phyloP scores from a whole-genome alignment of 1,139 yeast species.

The Hyphopichia burtonii region DNA sequence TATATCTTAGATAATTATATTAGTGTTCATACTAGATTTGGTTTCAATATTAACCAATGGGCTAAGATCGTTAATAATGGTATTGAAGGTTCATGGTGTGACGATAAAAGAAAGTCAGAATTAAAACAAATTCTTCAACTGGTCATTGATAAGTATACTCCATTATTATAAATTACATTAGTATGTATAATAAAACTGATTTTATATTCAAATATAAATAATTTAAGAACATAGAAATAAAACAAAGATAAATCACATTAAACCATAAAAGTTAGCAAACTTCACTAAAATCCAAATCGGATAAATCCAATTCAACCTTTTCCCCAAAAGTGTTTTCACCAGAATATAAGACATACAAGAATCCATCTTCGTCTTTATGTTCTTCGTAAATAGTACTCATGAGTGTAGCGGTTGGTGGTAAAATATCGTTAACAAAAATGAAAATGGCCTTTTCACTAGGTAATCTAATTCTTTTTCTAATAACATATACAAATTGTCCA shows the following conservation, averaged over 20 bases:
- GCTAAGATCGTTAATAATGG: slow-evolving; percentile 54
- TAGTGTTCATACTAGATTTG: slow-evolving; percentile 62
- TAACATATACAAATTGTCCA: slow-evolving; percentile 96
- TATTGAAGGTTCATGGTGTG: slow-evolving; percentile 72
- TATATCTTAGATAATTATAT: slow-evolving; percentile 73
- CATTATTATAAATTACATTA: slow-evolving; percentile 5
- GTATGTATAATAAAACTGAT: too few relatives aligned
- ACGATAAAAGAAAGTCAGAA: slow-evolving; percentile 48
- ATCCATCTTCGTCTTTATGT: slow-evolving; percentile 97
- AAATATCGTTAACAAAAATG: slow-evolving; percentile 91
- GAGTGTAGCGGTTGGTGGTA: slow-evolving; percentile 97
- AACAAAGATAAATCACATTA: background rate
- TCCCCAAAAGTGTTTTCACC: slow-evolving; percentile 83
- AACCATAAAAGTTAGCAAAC: background rate
- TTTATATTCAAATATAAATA: background rate
- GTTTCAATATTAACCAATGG: slow-evolving; percentile 60
- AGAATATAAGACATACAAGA: slow-evolving; percentile 86
- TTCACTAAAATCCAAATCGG: slow-evolving; percentile 5
- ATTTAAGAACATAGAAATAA: background rate
- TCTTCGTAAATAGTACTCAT: slow-evolving; percentile 94
- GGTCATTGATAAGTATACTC: slow-evolving; percentile 45
- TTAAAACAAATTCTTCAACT: slow-evolving; percentile 42
- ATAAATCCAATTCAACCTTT: slow-evolving; percentile 16
- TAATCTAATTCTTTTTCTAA: slow-evolving; percentile 90
- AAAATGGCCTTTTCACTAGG: slow-evolving; percentile 98